Percentiles rank a stretch among this genome's conserved stretches.
Evolutionary conservation across 768 basidiomycete genomes (phyloP).

Genomic region (Leucocoprinus birnbaumii): DNA sequence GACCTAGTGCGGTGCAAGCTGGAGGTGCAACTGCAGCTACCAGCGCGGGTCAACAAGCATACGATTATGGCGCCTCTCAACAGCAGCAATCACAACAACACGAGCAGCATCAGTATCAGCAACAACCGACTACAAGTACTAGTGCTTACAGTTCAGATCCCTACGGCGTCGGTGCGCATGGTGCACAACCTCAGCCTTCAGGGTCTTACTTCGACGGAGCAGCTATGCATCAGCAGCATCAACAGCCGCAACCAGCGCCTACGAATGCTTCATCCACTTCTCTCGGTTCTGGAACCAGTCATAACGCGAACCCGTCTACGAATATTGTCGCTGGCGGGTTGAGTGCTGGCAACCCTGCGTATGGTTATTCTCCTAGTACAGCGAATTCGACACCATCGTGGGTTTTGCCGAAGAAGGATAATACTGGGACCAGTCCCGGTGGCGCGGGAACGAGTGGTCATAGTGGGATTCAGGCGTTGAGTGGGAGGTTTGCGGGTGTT

Average conservation of each 20-base stretch:
- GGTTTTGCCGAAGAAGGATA: constrained; percentile 41
- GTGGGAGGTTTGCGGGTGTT: constrained; percentile 6
- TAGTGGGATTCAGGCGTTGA: neutral
- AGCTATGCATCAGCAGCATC: neutral
- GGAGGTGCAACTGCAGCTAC: neutral
- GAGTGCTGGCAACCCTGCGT: constrained; percentile 4
- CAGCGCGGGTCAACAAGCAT: constrained; percentile 13
- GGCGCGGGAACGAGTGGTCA: neutral
- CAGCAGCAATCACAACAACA: constrained; percentile 20
- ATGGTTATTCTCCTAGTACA: constrained; percentile 11
- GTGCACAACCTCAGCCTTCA: constrained; percentile 10
- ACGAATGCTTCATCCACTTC: constrained; percentile 11
- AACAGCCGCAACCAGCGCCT: constrained; percentile 16
- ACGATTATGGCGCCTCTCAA: constrained; percentile 17
- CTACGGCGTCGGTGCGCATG: neutral
- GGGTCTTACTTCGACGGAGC: constrained; percentile 2
- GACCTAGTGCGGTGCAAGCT: constrained; percentile 15
- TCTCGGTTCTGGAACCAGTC: neutral
- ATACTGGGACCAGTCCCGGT: constrained; percentile 2
- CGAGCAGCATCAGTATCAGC: constrained; percentile 15
- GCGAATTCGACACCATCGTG: constrained; percentile 33
- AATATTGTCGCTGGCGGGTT: too few relatives aligned
- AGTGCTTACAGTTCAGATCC: too few relatives aligned
- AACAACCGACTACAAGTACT: neutral
- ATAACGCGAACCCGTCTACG: neutral